These are phyloP conservation scores for Botrytis sinoallii DNA, from an alignment of 2,329 filamentous ascomycete genomes.

Conservation along the genomic window DNA sequence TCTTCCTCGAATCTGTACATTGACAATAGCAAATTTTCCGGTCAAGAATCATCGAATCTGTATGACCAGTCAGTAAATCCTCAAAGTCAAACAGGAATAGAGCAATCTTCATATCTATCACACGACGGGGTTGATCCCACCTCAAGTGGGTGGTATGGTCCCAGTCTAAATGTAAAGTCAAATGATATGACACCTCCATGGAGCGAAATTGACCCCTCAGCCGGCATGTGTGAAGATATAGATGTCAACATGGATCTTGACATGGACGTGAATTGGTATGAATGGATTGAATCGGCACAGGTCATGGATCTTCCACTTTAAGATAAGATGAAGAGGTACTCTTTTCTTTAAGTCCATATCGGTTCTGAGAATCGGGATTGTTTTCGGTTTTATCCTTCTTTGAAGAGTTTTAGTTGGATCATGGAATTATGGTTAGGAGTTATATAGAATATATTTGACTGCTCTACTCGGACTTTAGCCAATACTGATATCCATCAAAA, in stretches of 20 bases:
- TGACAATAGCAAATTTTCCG: conserved; percentile 3
- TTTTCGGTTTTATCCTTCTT: background rate
- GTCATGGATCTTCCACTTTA: conserved; percentile 18
- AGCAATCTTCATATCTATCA: background rate
- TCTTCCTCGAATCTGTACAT: background rate
- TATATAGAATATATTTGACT: background rate
- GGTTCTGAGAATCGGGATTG: background rate
- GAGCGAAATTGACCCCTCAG: conserved; percentile 29
- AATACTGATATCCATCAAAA: background rate
- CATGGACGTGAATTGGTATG: conserved; percentile 40
- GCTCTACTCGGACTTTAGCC: background rate
- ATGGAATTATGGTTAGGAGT: background rate
- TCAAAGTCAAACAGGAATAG: conserved; percentile 4
- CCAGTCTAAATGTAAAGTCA: conserved; percentile 23
- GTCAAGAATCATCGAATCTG: conserved; percentile 4
- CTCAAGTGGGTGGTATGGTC: background rate
- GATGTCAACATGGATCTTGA: conserved; percentile 37
- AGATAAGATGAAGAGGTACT: background rate
- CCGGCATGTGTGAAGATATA: conserved; percentile 29
- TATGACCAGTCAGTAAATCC: conserved; percentile 6
- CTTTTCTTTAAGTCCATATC: background rate
- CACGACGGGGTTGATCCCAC: conserved; percentile 13
- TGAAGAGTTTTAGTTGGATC: background rate
- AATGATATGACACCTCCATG: conserved; percentile 32
- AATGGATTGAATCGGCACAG: conserved; percentile 41